Conservation (phyloP, 768 basidiomycete species). For the Serpula lacrymans region DNA sequence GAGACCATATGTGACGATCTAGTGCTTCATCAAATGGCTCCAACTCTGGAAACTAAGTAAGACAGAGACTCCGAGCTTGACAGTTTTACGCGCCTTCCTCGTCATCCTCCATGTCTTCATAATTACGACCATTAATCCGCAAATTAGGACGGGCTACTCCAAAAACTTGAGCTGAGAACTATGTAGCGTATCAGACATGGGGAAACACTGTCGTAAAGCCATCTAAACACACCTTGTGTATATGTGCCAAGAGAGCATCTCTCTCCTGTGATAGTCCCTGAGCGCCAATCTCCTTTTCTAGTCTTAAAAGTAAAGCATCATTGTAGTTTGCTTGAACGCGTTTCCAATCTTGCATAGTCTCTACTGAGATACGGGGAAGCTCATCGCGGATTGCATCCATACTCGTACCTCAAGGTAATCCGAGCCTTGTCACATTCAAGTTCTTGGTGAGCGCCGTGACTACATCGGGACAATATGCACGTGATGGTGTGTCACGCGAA, state of each 20-base stretch:
- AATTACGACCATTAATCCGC: conserved; percentile 75
- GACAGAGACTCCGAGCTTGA: not conserved
- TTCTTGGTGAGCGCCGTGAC: too few species aligned
- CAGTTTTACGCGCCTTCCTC: conserved; percentile 52
- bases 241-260: conserved; percentile 45
- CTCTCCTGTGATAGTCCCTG: conserved; percentile 40
- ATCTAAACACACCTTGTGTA: conserved; percentile 41
- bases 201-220: not conserved
- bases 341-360: conserved; percentile 64
- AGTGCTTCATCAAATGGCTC: conserved; percentile 87
- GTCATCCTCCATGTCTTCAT: conserved; percentile 57
- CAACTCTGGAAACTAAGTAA: conserved; percentile 41
- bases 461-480: too few species aligned
- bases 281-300: conserved; percentile 46
- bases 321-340: conserved; percentile 54
- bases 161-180: conserved; percentile 44
- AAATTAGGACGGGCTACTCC: conserved; percentile 69
- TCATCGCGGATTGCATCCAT: conserved; percentile 38
- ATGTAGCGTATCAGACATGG: conserved; percentile 7
- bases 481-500: too few species aligned
- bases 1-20: conserved; percentile 77
- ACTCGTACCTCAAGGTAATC: too few species aligned
- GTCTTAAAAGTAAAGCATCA: conserved; percentile 37
- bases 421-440: too few species aligned
- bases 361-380: conserved; percentile 56